phyloP scores from a whole-genome alignment of 116 monocot species.

The Phalaenopsis hybrid region DNA sequence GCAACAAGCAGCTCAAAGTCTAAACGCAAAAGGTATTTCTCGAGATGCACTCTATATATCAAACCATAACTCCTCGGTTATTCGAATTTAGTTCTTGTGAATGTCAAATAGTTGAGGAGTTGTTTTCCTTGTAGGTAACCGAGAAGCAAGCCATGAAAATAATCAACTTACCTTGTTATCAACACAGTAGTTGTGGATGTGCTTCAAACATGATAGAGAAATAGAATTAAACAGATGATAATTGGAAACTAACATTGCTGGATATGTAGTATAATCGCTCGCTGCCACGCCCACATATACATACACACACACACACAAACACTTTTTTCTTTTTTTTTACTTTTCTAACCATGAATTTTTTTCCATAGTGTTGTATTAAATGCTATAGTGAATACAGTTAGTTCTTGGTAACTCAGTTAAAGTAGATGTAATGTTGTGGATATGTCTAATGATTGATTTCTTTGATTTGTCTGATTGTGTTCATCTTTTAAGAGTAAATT shows the following conservation, averaged over 20 bases:
- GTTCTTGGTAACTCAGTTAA: background rate
- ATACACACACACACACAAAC: too few relatives aligned
- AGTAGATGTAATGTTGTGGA: background rate
- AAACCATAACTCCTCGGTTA: background rate
- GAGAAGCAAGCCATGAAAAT: background rate
- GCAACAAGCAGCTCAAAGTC: constrained; percentile 58
- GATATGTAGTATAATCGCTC: too few relatives aligned
- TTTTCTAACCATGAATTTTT: too few relatives aligned
- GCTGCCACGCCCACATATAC: too few relatives aligned
- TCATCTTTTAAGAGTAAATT: too few relatives aligned
- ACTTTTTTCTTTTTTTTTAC: too few relatives aligned
- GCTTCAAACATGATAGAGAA: too few relatives aligned
- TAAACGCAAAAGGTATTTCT: constrained; percentile 67
- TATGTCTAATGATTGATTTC: background rate
- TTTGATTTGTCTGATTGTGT: background rate
- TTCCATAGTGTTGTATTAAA: too few relatives aligned
- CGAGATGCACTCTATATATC: background rate
- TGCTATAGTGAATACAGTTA: background rate
- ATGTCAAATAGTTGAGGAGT: background rate
- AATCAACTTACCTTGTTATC: background rate
- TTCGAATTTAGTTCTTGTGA: background rate
- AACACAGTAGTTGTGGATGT: too few relatives aligned
- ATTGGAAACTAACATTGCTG: too few relatives aligned
- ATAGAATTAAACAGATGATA: background rate
- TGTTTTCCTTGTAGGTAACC: background rate